Conservation (phyloP, 257 asterid species). For the Ilex aquifolium region DNA sequence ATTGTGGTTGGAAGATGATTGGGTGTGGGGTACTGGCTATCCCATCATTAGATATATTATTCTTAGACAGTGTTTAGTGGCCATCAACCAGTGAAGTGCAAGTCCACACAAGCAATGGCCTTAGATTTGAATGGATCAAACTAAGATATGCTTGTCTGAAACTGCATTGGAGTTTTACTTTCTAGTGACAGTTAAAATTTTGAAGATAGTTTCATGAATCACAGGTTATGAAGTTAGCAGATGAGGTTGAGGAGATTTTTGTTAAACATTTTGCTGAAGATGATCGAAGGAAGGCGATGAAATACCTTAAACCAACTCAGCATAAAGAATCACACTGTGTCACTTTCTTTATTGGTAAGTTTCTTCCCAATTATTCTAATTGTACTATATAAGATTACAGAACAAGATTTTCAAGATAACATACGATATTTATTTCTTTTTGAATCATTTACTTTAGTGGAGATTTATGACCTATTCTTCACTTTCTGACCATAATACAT, state of each 20-base stretch:
- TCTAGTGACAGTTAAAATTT: too few relatives aligned
- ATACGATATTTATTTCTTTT: conserved; percentile 14
- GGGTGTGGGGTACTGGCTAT: conserved; percentile 24
- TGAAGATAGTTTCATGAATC: background rate
- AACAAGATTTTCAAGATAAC: conserved; percentile 19
- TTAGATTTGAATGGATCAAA: conserved; percentile 34
- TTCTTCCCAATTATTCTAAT: conserved; percentile 10
- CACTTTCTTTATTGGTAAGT: conserved; percentile 82
- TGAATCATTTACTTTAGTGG: conserved; percentile 14
- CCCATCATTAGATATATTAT: conserved; percentile 30
- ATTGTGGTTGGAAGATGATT: conserved; percentile 38
- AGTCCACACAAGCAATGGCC: conserved; percentile 22
- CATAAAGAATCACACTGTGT: conserved; percentile 63
- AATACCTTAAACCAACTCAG: conserved; percentile 82
- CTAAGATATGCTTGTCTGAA: conserved; percentile 45
- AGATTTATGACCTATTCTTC: conserved; percentile 10
- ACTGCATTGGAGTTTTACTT: background rate
- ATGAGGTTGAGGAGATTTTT: conserved; percentile 80
- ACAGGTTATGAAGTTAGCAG: conserved; percentile 74
- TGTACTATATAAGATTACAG: background rate
- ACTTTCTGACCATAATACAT: too few relatives aligned
- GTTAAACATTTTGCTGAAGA: conserved; percentile 70
- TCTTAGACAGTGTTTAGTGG: conserved; percentile 44
- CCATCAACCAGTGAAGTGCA: conserved; percentile 14
- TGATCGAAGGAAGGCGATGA: conserved; percentile 77